Base-by-base conservation (phyloP, 2,329 filamentous ascomycete genomes). In the Scorias spongiosa region DNA sequence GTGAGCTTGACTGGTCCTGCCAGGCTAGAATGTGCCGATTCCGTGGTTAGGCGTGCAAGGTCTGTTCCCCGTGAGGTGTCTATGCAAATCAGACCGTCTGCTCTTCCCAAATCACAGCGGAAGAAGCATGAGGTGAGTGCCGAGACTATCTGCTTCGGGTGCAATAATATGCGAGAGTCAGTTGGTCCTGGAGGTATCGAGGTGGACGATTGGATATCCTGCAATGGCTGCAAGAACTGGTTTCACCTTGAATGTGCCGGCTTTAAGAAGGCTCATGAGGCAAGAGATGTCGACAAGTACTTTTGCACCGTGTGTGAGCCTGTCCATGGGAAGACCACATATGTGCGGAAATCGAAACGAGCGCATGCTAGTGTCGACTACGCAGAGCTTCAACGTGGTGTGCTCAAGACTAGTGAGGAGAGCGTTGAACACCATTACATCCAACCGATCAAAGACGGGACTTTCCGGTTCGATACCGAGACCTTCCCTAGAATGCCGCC, bases 211-310 rank as follows among this genome's bases (percentile, higher is more conserved):
- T 82, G 78, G 78, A 78, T 82, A 48, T 74, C 72, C 37, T 82
- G 78, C 55, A 77, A 81, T 57, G 77, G 75, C 20, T 82, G 78
- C 61, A 78, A 80, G 54, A 68, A 68, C 45, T 82, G 78, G 78
- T 80, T 76, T 54, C 78, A 82, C 60, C 76, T 76, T 47, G 70
- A 75, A 43, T 82, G 78, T 56, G 77, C 77, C 41, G 77, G 76
- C 2, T 79, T 81, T 59, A 75, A 74, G 56, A 78, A 70, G 51
- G 75, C 76, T 50, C 67, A 72, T 20, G 76, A 81, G 55, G 72
- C 80, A 29, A 71, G 75, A 44, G 75, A 74, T 43, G 75, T 82
- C 39, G 78, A 81, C 63, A 81, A 81, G 57, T 82, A 75, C 55
- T 78, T 79, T 54, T 82, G 78, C 58, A 63, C 63, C 42, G 59